Conservation (phyloP, 176 grass and related monocot species). For the Paspalum vaginatum region DNA sequence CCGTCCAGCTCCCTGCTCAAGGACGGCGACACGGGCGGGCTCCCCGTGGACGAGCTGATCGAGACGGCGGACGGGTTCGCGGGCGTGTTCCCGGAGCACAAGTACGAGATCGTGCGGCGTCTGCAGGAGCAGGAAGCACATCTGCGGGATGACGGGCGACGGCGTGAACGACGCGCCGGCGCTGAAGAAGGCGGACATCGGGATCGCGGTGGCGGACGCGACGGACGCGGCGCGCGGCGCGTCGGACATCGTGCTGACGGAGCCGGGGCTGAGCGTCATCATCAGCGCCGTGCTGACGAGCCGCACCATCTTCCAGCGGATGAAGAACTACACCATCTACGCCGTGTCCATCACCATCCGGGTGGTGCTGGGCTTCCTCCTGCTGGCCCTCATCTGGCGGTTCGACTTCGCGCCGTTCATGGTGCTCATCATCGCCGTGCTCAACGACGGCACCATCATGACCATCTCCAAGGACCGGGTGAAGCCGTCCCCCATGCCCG, state of each 20-base stretch:
- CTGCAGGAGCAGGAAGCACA: slow-evolving; percentile 82
- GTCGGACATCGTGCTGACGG: slow-evolving; percentile 89
- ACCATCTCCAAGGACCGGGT: slow-evolving; percentile 95
- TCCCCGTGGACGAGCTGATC: slow-evolving; percentile 74
- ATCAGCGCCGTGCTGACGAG: slow-evolving; percentile 73
- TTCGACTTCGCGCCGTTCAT: slow-evolving; percentile 91
- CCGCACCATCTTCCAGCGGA: slow-evolving; percentile 85
- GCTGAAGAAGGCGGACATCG: slow-evolving; percentile 94
- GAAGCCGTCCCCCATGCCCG: slow-evolving; percentile 66
- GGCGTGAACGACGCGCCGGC: slow-evolving; percentile 92
- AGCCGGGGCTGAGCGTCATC: slow-evolving; percentile 84
- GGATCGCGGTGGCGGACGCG: slow-evolving; percentile 82
- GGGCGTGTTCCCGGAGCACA: slow-evolving; percentile 94
- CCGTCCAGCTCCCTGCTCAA: slow-evolving; percentile 71
- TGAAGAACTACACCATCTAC: slow-evolving; percentile 99
- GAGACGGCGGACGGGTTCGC: slow-evolving; percentile 92
- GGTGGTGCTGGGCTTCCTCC: slow-evolving; percentile 78
- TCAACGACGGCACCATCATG: slow-evolving; percentile 97
- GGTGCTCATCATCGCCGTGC: slow-evolving; percentile 92
- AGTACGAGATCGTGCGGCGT: slow-evolving; percentile 87
- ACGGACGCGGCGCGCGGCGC: slow-evolving; percentile 76
- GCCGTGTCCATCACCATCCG: slow-evolving; percentile 92
- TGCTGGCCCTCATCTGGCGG: slow-evolving; percentile 78
- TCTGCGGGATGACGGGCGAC: slow-evolving; percentile 88
- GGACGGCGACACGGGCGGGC: slow-evolving; percentile 46